These are phyloP conservation scores for Micractinium sp. DNA, from an alignment of 139 green algal genomes.

Conservation along the genomic window DNA sequence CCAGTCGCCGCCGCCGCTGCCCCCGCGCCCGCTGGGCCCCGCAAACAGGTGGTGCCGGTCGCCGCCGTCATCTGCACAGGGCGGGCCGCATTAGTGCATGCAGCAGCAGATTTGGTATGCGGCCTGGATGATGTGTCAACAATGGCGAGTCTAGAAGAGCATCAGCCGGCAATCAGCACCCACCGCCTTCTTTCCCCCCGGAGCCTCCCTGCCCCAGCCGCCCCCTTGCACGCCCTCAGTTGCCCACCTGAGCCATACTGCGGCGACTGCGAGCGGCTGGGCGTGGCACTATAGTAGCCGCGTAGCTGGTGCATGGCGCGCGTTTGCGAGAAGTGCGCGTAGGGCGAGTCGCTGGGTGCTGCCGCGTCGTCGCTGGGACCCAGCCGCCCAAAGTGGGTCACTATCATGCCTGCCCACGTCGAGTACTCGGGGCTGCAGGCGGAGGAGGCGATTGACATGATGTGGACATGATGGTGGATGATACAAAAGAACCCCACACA, in stretches of 20 bases:
- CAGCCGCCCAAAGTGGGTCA: slow-evolving; percentile 60
- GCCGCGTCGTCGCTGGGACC: not conserved
- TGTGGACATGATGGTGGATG: not conserved
- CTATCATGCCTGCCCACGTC: slow-evolving; percentile 69
- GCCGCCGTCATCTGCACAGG: not conserved
- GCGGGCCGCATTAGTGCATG: not conserved
- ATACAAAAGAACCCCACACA: not conserved
- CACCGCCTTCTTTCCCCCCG: too few relatives aligned
- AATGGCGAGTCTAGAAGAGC: too few relatives aligned
- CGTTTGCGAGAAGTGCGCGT: slow-evolving; percentile 23
- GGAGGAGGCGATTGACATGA: not conserved
- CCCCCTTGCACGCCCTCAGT: not conserved
- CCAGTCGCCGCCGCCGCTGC: slow-evolving; percentile 10
- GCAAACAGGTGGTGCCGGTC: slow-evolving; percentile 33
- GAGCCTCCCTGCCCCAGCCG: not conserved
- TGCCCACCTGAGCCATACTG: slow-evolving; percentile 30
- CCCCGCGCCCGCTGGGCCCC: not conserved
- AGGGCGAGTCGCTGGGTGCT: not conserved
- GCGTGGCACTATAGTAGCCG: slow-evolving; percentile 51
- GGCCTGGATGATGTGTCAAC: too few relatives aligned
- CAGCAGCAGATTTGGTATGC: not conserved
- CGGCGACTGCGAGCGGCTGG: slow-evolving; percentile 16
- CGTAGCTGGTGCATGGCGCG: slow-evolving; percentile 45
- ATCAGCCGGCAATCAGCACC: too few relatives aligned
- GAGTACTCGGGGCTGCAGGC: slow-evolving; percentile 55